Conservation (phyloP, 1,284 basidiomycete genomes). For the Earliella scabrosa region DNA sequence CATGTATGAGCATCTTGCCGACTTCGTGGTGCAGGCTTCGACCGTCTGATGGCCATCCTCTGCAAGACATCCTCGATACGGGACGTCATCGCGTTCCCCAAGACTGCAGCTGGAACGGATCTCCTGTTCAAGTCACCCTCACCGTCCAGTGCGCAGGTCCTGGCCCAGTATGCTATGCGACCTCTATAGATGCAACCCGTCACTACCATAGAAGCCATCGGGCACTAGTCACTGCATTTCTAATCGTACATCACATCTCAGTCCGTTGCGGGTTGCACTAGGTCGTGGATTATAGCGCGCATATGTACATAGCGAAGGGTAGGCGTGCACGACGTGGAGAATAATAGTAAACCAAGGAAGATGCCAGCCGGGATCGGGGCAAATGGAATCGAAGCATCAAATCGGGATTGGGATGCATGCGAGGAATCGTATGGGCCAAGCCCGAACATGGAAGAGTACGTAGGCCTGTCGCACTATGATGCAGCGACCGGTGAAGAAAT, state of each 20-base stretch:
- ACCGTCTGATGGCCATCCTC: constrained; percentile 89
- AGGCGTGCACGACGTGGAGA: neutral
- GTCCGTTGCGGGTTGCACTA: constrained; percentile 12
- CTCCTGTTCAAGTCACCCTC: constrained; percentile 89
- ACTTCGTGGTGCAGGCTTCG: constrained; percentile 71
- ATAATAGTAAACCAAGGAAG: neutral
- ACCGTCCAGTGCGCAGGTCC: constrained; percentile 52
- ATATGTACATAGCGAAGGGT: constrained; percentile 15
- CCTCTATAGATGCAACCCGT: constrained; percentile 18
- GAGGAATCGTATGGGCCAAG: neutral
- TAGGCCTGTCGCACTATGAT: neutral
- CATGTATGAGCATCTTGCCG: neutral
- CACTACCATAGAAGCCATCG: neutral
- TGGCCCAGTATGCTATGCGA: constrained; percentile 68
- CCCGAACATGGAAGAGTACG: neutral
- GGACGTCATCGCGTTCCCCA: constrained; percentile 97
- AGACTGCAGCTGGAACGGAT: constrained; percentile 85
- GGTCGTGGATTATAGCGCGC: constrained; percentile 19
- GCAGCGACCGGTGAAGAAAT: constrained; percentile 8
- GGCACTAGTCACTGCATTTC: constrained; percentile 5
- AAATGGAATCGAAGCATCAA: too few relatives aligned
- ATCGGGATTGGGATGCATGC: too few relatives aligned
- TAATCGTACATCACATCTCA: constrained; percentile 1
- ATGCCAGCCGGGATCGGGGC: neutral
- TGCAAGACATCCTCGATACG: constrained; percentile 85